Evolutionary conservation across 179 eudicot species (phyloP), one percentile per base, ranked within the genome.

Genomic region (Carnegiea gigantea): DNA sequence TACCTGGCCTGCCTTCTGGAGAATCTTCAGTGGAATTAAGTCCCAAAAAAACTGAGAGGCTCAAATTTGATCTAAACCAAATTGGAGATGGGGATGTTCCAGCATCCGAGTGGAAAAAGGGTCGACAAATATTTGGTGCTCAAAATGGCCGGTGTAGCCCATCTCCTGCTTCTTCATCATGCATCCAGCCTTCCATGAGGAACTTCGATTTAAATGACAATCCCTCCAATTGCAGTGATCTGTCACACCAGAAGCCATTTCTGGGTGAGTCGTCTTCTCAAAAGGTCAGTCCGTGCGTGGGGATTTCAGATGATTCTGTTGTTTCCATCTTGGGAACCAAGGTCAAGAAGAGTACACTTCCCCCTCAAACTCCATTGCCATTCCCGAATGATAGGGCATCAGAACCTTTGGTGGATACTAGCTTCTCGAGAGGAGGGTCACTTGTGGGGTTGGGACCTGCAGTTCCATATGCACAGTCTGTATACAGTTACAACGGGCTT

Each of bases 201-300:
- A 91, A 88, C 83, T 84, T 93, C 68, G 94, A 93, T 86, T 86
- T 95, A 77, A 95, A 95, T 80, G 98, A 91, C 83, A 90, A 88
- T 67, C 95, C 90, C 4, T 85, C 87, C 38, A 72, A 81, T 76
- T 80, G 77, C 77, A 91, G 85, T 68, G 89, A 86, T 79, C 76
- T 74, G 62, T 85, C 89, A 21, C 85, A 82, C 48, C 84, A 43
- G 49, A 85, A 67, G 38, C 77, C 85, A 44, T 85, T 72, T 83
- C 77, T 87, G 26, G 86, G 86, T 33, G 86, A 86, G 86, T 65
- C 88, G 44, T 86, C 91, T 80, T 84, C 81, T 71, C 84, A 80
- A 74, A 89, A 81, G 59, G 76, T 77, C n/a, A 84, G 67, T 82
- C 77, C 88, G 57, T 83, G 80, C 57, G 82, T 81, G 74, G 91